phyloP scores from a whole-genome alignment of 345 rosid genomes.

The Conringia planisiliqua region DNA sequence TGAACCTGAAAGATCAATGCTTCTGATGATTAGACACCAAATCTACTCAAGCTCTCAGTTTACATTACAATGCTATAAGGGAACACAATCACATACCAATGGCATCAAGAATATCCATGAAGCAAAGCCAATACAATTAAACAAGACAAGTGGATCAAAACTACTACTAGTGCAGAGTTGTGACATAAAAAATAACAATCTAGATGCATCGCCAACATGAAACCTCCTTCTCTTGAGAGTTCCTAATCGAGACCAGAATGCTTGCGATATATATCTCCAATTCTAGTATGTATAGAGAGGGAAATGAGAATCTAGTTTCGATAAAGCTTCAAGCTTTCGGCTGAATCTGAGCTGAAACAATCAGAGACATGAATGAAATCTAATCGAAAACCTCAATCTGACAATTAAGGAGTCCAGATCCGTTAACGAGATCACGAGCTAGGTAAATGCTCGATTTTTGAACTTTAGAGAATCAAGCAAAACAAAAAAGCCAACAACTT shows the following conservation, averaged over 20 bases:
- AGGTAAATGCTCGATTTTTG: neutral
- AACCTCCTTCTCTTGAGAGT: neutral
- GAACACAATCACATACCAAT: neutral
- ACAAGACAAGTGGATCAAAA: neutral
- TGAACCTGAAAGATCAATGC: conserved; percentile 51
- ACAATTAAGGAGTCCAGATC: neutral
- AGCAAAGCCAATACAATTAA: neutral
- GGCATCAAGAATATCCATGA: neutral
- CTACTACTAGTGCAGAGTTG: neutral
- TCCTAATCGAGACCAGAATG: neutral
- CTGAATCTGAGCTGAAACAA: neutral
- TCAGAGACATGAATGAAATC: neutral
- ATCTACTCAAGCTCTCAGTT: neutral
- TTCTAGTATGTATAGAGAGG: neutral
- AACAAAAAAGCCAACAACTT: neutral
- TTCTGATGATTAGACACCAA: neutral
- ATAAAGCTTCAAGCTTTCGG: neutral
- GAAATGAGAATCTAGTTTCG: neutral
- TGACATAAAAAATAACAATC: neutral
- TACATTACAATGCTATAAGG: neutral
- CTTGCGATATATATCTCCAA: neutral
- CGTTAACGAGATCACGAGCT: neutral
- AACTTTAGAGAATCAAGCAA: neutral
- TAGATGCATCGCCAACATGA: neutral
- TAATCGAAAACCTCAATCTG: neutral